Evolutionary conservation across 2,329 filamentous ascomycete genomes (phyloP).

Genomic region (Aciculosporium take): DNA sequence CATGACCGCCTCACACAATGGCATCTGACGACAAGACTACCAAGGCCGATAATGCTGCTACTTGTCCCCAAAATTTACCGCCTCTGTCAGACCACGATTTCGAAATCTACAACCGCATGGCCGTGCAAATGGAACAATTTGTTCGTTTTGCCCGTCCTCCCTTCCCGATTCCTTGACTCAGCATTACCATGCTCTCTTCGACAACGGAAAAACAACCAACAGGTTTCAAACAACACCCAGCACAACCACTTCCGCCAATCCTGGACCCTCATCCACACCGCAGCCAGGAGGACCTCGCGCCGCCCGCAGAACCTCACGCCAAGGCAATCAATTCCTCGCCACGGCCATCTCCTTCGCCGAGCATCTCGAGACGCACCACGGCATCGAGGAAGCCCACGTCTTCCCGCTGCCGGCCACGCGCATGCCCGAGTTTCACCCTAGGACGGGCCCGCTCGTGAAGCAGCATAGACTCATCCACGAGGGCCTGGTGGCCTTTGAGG

Average conservation of each 20-base stretch:
- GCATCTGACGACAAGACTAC: neutral
- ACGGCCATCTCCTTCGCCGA: constrained; percentile 55
- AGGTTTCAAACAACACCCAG: constrained; percentile 28
- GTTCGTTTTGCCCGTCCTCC: neutral
- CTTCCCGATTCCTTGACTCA: neutral
- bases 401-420: constrained; percentile 64
- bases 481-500: constrained; percentile 54
- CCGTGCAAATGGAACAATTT: constrained; percentile 48
- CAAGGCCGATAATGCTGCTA: neutral
- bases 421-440: constrained; percentile 59
- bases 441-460: constrained; percentile 44
- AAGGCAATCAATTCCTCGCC: constrained; percentile 53
- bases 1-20: too few species aligned
- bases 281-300: constrained; percentile 41
- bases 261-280: constrained; percentile 58
- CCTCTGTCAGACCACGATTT: constrained; percentile 55
- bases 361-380: constrained; percentile 63
- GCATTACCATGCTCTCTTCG: neutral
- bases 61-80: constrained; percentile 26
- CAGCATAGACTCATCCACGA: constrained; percentile 71
- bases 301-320: constrained; percentile 52
- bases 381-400: constrained; percentile 67
- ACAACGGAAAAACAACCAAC: neutral
- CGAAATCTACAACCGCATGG: constrained; percentile 54
- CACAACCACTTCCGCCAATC: constrained; percentile 63